Base-by-base conservation (phyloP, 768 basidiomycete species). In the Mycena latifolia region DNA sequence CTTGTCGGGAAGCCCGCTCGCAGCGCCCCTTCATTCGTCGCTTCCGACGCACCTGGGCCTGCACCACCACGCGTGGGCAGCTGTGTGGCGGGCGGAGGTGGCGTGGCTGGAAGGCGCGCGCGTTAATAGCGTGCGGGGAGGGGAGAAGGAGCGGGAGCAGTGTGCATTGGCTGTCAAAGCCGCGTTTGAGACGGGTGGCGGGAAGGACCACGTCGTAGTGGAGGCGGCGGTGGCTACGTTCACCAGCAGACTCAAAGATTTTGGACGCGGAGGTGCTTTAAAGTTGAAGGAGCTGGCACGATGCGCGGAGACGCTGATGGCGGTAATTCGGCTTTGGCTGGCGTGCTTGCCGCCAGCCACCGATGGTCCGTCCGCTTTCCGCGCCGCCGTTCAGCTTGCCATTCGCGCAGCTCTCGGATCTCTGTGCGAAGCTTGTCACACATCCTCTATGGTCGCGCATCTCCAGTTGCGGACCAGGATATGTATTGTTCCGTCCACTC, bases 11-110 rank as follows among this genome's bases (percentile, higher is more conserved):
- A 81, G 78, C 12, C 86, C 88, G 0, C 90, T 97, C n/a, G 82
- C 92, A 1, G 63, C 80, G 0, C 73, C 81, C 3, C 71, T 89
- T 3, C 86, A 88, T 3, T 75, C 82, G 0, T 82, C 81, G 1
- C 81, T 97, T 3, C 95, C 95, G 2, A 91, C 93, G 0, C 90
- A 95, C 78, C 84, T 95, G 8, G 96, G 96, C 5, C 81, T 97
- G 4, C 95, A 98, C 77, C 96, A 98, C 74, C 96, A 97, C 73
- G 91, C 76, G 9, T 85, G 84, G 73, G 82, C 84, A 1, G 86
- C 89, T 14, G 67, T 88, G 4, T 89, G 89, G 86, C 79, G 79
- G 20, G 80, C 85, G 20, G 75, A 87, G 22, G 82, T 86, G 0
- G 87, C 88, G 9, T 96, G 93, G 91, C 73, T 94, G 4, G 92